These are phyloP conservation scores for Penicillium robsamsonii DNA, from an alignment of 495 filamentous ascomycete genomes.

Conservation along the genomic window DNA sequence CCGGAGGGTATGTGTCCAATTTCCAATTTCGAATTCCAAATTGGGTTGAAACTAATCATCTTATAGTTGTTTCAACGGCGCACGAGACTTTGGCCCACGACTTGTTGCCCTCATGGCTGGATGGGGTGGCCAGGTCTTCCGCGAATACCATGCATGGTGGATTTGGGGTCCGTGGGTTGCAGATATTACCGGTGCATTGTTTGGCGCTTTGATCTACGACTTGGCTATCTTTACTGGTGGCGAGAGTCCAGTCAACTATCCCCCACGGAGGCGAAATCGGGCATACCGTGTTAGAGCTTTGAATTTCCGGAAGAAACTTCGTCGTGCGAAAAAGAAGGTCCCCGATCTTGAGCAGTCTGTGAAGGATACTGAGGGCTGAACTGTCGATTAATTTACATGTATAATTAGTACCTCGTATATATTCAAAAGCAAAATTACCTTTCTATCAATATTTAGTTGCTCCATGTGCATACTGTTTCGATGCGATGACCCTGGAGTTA, in stretches of 20 bases:
- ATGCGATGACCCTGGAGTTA: too few relatives aligned
- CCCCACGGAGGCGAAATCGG: constrained; percentile 16
- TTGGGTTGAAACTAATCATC: background rate
- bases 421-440: background rate
- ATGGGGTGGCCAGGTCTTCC: constrained; percentile 17
- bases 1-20: constrained; percentile 20
- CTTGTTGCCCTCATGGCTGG: constrained; percentile 28
- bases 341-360: background rate
- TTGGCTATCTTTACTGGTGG: constrained; percentile 27
- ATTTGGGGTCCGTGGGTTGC: constrained; percentile 27
- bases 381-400: background rate
- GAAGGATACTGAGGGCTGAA: background rate
- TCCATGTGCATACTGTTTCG: constrained; percentile 1
- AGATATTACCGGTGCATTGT: constrained; percentile 20
- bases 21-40: background rate
- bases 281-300: constrained; percentile 3
- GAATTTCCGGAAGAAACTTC: background rate
- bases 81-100: constrained; percentile 23
- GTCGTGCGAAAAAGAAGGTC: background rate
- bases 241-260: constrained; percentile 26
- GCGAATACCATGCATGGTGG: constrained; percentile 22
- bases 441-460: background rate
- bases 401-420: background rate
- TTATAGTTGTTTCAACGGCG: constrained; percentile 24
- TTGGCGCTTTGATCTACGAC: constrained; percentile 22